A percentile compares a stretch with the other conserved stretches of the same genome.
Conservation (phyloP, 768 basidiomycete species). For the Lactifluus pinguis region DNA sequence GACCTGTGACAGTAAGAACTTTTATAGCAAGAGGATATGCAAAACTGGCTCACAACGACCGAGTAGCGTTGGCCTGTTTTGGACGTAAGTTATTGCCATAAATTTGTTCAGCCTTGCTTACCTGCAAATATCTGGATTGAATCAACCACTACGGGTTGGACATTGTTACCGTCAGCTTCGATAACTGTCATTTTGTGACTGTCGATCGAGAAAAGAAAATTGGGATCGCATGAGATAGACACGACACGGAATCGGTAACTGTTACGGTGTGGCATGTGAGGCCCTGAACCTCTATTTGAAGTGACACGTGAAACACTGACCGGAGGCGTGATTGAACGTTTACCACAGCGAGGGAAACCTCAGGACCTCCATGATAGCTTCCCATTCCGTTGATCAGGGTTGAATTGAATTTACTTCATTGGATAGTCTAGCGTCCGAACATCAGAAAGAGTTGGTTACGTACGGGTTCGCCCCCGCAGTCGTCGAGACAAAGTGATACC, state of each 20-base stretch:
- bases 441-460: background rate
- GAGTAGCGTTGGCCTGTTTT: constrained; percentile 18
- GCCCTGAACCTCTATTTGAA: background rate
- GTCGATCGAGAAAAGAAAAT: constrained; percentile 14
- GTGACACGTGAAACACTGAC: background rate
- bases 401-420: constrained; percentile 10
- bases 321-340: constrained; percentile 9
- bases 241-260: constrained; percentile 10
- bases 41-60: background rate
- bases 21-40: background rate
- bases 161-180: constrained; percentile 17
- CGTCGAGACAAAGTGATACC: constrained; percentile 15
- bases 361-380: constrained; percentile 13
- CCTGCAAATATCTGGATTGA: constrained; percentile 10
- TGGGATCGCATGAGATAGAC: constrained; percentile 8
- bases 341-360: constrained; percentile 2
- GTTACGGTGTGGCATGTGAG: background rate
- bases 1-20: background rate
- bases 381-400: constrained; percentile 19
- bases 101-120: background rate
- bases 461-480: background rate
- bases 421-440: background rate
- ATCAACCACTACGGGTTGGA: constrained; percentile 10
- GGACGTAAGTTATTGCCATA: background rate
- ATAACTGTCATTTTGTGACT: constrained; percentile 16